Evolutionary conservation across 768 basidiomycete genomes (phyloP).

Genomic region (Lanmaoa rubissima): DNA sequence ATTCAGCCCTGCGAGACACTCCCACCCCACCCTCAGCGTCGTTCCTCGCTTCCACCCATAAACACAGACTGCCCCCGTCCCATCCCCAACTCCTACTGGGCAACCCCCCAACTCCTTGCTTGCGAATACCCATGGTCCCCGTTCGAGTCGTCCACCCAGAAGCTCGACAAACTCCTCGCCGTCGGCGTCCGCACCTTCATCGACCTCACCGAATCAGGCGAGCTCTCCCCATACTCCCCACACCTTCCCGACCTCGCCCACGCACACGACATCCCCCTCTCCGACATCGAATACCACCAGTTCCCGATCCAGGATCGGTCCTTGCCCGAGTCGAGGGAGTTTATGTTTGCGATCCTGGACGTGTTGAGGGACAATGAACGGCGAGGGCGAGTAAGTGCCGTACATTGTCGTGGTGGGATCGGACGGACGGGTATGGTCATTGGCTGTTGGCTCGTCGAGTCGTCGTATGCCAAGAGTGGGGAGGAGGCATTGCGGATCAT

Average conservation of each 20-base stretch:
- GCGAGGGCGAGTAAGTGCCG: conserved; percentile 61
- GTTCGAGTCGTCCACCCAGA: conserved; percentile 51
- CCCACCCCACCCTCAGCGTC: conserved; percentile 6
- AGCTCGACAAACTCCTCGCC: conserved; percentile 68
- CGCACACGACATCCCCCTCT: conserved; percentile 52
- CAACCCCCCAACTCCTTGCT: conserved; percentile 65
- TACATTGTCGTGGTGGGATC: conserved; percentile 80
- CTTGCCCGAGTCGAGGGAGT: conserved; percentile 56
- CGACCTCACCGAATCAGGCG: conserved; percentile 80
- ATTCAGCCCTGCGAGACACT: conserved; percentile 1
- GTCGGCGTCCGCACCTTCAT: conserved; percentile 80
- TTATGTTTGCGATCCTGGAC: conserved; percentile 57
- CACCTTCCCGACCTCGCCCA: conserved; percentile 53
- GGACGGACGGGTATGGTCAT: conserved; percentile 63
- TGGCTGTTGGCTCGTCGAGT: conserved; percentile 77
- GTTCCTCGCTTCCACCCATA: conserved; percentile 19
- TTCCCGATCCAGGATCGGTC: conserved; percentile 77
- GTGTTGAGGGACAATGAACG: conserved; percentile 59
- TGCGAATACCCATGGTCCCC: conserved; percentile 83
- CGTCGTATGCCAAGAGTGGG: conserved; percentile 58
- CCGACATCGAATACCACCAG: conserved; percentile 67
- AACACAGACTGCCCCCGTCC: conserved; percentile 43
- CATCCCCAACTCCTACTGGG: conserved; percentile 87
- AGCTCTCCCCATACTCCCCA: conserved; percentile 64
- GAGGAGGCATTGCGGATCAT: conserved; percentile 63